Base-by-base conservation (phyloP, 2,329 filamentous ascomycete genomes). In the Hypocreales sp. region DNA sequence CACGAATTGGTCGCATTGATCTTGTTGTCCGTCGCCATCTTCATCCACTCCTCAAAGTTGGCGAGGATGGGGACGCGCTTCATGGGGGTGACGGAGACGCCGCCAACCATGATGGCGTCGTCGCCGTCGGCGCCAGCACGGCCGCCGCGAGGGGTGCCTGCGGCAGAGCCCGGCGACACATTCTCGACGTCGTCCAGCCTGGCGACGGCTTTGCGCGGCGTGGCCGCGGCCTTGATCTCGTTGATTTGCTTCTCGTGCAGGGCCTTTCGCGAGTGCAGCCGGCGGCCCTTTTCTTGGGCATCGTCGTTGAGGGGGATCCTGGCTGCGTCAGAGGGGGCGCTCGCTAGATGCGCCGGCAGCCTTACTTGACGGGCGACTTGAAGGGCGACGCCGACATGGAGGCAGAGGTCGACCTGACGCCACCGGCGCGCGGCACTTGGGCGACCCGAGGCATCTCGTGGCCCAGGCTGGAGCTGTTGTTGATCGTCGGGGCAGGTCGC, bases 11-110 rank as follows among this genome's bases (percentile, higher is more conserved):
- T 74, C 26, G 90, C 87, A 50, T 95, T 98, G 64, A 98, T 98
- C 56, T 90, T 90, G 59, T 98, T 98, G 60, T 98, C 90, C 11
- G 90, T 95, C 3, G 90, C 90, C 84, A 98, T 92, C 65, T 95
- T 98, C 84, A 98, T 95, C 90, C 87, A 95, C 51, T 98, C 90
- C 52, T 98, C 90, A 44, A 95, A 98, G 55, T 98, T 98, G 45
- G 90, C 90, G 29, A 98, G 63, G 41, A 98, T 79, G 1, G 90
- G 90, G 16, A 93, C 82, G 34, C 86, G 79, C 65, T 93, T 93
- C 78, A 92, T 87, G 29, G 87, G 90, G 33, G 90, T 94, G 29
- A 92, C 79, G 20, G 79, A 81, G 36, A 64, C 72, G 18, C 80
- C 79, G 32, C 71, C 72, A n/a, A n/a, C n/a, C n/a, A n/a, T n/a